Evolutionary conservation across 371 early-diverging fungal genomes (phyloP), one percentile per base, ranked within the genome.

Genomic region (Mucor lusitanicus): DNA sequence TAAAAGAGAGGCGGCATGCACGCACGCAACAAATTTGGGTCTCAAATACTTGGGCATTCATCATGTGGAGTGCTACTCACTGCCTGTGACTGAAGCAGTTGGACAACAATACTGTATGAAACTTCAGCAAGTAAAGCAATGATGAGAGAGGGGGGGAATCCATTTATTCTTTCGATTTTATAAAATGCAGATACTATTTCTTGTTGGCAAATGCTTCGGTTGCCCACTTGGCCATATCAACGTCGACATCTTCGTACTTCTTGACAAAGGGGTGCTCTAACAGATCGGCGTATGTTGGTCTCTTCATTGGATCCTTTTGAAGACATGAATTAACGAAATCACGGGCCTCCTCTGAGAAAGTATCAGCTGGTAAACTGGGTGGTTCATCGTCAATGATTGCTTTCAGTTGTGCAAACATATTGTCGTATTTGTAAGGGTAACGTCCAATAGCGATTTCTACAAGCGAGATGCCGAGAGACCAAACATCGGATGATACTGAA

Each of bases 401-500:
- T 64, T 86, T 90, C 57, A 96, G 76, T 66, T 95, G 95, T 13
- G 92, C 96, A 86, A 95, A 95, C 72, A 95, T 87, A 50, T 86
- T 82, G 61, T 87, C 83, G 54, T 77, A 82, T 50, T 84, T 85
- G 70, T 91, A 94, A 25, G 93, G 93, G 71, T 92, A 93, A 63
- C 91, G 89, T 19, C 96, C 97, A 17, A 88, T 92, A 25, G 96
- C 97, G 37, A 93, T 85, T 72, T 98, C 99, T 39, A 96, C 86
- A 67, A 97, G 88, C 19, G 99, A 95, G 50, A 98, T 86, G 7
- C 99, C 97, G 35, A 98, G 88, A 28, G 92, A 92, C 94, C 94
- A 95, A 11, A 95, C 89, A 75, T 95, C 95, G 19, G 94, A 91
- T 63, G 90, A 86, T 3, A 91, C 90, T 0, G 91, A 90, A 70